Conservation (phyloP, 768 basidiomycete genomes). For the Erythrobasidium yunnanense region DNA sequence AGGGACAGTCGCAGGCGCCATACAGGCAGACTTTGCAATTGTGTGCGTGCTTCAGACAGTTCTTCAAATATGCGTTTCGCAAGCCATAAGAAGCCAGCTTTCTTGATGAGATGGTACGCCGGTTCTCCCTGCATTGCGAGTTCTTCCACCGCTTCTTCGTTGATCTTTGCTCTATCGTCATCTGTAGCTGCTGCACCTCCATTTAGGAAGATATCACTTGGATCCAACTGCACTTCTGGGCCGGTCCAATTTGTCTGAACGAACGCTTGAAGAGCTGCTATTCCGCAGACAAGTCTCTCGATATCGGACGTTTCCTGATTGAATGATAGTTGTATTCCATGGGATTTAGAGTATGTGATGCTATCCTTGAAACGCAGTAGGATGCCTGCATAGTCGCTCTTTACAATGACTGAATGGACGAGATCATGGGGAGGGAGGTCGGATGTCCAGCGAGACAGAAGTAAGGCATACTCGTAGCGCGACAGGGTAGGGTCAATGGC, state of each 20-base stretch:
- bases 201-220: slow-evolving; percentile 40
- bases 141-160: slow-evolving; percentile 58
- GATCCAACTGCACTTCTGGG: slow-evolving; percentile 59
- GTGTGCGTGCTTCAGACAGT: slow-evolving; percentile 30
- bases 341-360: not conserved
- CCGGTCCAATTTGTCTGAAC: slow-evolving; percentile 95
- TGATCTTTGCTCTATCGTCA: slow-evolving; percentile 42
- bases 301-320: not conserved
- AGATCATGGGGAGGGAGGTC: not conserved
- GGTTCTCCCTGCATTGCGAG: slow-evolving; percentile 83
- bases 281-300: slow-evolving; percentile 51
- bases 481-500: not conserved
- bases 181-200: slow-evolving; percentile 21
- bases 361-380: not conserved
- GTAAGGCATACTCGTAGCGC: slow-evolving; percentile 5
- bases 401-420: slow-evolving; percentile 10
- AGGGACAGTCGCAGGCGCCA: slow-evolving; percentile 47
- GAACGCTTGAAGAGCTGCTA: slow-evolving; percentile 78
- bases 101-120: slow-evolving; percentile 75
- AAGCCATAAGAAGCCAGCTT: slow-evolving; percentile 60
- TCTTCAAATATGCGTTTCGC: slow-evolving; percentile 58
- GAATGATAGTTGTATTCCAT: not conserved
- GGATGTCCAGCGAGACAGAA: not conserved
- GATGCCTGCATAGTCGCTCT: slow-evolving; percentile 13
- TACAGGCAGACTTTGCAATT: slow-evolving; percentile 43